phyloP scores from a whole-genome alignment of 2,329 filamentous ascomycete genomes.

The Colletotrichum sp. region DNA sequence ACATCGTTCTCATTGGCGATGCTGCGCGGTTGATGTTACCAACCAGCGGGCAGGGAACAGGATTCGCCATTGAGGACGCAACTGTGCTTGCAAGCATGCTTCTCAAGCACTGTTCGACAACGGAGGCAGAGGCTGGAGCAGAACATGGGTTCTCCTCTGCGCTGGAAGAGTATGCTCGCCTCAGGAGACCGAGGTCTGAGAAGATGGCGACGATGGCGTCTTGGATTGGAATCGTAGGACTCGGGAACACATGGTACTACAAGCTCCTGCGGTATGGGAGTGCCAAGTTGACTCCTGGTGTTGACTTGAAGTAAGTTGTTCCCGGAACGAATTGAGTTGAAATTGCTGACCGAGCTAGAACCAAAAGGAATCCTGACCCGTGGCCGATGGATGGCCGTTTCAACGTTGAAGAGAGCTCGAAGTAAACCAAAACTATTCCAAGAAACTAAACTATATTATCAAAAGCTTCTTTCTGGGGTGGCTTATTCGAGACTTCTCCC shows the following conservation, averaged over 20 bases:
- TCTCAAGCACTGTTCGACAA: not conserved
- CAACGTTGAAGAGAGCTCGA: not conserved
- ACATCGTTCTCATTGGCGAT: conserved; percentile 26
- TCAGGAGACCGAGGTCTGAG: conserved; percentile 24
- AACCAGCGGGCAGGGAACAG: conserved; percentile 29
- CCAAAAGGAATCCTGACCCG: conserved; percentile 15
- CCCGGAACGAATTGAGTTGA: rapidly evolving
- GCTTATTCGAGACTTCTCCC: not conserved
- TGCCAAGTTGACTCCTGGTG: not conserved
- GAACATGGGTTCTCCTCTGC: not conserved
- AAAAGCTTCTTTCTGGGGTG: not conserved
- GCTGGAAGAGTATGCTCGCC: conserved; percentile 24
- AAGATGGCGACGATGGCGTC: conserved; percentile 25
- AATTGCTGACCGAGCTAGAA: not conserved
- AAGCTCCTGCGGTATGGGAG: conserved; percentile 17
- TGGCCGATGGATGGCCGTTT: conserved; percentile 26
- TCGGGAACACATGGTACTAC: conserved; percentile 24
- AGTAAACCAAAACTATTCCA: not conserved
- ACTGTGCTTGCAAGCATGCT: conserved; percentile 26
- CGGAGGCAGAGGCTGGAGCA: not conserved
- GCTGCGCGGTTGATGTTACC: conserved; percentile 28
- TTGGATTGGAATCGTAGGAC: conserved; percentile 13
- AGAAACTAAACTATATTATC: not conserved
- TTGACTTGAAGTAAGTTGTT: conserved; percentile 10
- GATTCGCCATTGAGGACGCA: conserved; percentile 29